Evolutionary conservation across 164 flowering plant genomes (phyloP).

Genomic region (Cinnamomum micranthum): DNA sequence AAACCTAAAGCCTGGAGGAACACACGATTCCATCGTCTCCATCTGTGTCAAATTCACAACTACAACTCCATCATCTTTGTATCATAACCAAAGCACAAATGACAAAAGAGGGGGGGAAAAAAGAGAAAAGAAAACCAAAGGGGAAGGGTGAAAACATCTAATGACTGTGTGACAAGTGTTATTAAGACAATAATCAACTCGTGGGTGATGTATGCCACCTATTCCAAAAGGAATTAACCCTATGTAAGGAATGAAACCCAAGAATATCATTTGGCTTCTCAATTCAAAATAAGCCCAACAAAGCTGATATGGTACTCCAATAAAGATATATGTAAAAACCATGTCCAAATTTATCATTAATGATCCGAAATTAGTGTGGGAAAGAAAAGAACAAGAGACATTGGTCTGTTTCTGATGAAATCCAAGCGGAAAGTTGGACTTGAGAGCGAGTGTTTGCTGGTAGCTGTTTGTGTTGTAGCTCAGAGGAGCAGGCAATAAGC

Average conservation of each 20-base stretch:
- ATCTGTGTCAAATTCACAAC: slow-evolving; percentile 48
- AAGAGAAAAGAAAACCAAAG: too few relatives aligned
- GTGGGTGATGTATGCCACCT: slow-evolving; percentile 19
- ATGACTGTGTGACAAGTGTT: slow-evolving; percentile 46
- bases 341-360: too few relatives aligned
- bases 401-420: slow-evolving; percentile 27
- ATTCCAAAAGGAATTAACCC: slow-evolving; percentile 11
- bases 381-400: slow-evolving; percentile 31
- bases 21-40: slow-evolving; percentile 60
- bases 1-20: slow-evolving; percentile 91
- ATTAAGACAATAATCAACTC: slow-evolving; percentile 8
- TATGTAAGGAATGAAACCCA: slow-evolving; percentile 18
- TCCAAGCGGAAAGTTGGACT: slow-evolving; percentile 18
- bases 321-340: too few relatives aligned
- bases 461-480: slow-evolving; percentile 11
- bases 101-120: not conserved
- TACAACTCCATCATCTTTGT: slow-evolving; percentile 33
- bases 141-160: not conserved
- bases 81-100: slow-evolving; percentile 14
- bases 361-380: too few relatives aligned
- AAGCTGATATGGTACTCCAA: too few relatives aligned
- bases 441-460: not conserved
- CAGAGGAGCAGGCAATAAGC: slow-evolving; percentile 46
- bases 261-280: not conserved
- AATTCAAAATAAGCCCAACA: too few relatives aligned